Base-by-base conservation (phyloP, 2,329 filamentous ascomycete genomes). In the Exophiala calicioides region DNA sequence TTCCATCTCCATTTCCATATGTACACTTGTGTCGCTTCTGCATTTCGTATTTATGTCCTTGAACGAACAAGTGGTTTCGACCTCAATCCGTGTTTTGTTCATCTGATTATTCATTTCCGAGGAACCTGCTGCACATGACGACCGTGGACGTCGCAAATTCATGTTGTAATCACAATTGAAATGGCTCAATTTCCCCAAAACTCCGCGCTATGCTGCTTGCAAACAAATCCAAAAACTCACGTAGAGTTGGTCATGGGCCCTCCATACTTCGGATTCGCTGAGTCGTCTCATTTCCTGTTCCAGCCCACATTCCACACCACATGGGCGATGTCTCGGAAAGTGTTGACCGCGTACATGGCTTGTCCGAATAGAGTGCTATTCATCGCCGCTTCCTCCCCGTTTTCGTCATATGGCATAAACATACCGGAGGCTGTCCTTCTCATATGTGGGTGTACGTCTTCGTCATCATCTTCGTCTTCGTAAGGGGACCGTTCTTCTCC, bases 331-430 rank as follows among this genome's bases (percentile, higher is more conserved):
- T 84, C 80, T 47, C 73, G 72, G 27, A 80, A 80, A 2, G 80
- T 84, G 60, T 84, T 83, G 50, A 83, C 77, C 4, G 87, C 91
- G 69, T 94, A 87, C 64, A 90, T 82, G 38, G 94, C 83, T 60
- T 84, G 82, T 51, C 87, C 86, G 62, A 94, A 79, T 44, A 94
- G 76, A 35, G 85, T 85, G 40, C 77, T 74, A 60, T 72, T 80
- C 51, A 76, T 68, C 5, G 70, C 68, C 3, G 72, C 66, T 31
- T 76, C 63, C 67, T 80, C 76, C 41, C 78, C 73, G 55, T 89
- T 86, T 50, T 82, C 82, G 58, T 90, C 86, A 58, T 84, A 86
- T 5, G 89, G 88, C 86, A 94, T 90, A 60, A 95, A 86, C 88
- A 95, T 94, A 58, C 89, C 90, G 29, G 88, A 93, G 39, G 82